These are phyloP conservation scores for Puccinia horiana DNA, from an alignment of 1,284 basidiomycete species.

Conservation along the genomic window DNA sequence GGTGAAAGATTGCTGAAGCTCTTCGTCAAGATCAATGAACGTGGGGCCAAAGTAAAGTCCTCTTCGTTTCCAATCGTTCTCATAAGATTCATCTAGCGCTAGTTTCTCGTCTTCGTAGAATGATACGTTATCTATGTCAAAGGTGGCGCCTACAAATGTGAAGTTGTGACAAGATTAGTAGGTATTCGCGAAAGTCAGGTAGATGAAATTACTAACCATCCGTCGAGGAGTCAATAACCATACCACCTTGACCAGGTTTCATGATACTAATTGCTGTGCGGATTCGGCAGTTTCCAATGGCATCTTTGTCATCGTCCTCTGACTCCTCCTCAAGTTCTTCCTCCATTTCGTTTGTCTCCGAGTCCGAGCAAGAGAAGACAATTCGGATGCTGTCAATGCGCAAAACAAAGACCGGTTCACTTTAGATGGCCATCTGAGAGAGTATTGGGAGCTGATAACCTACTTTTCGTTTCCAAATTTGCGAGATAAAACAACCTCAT, in stretches of 20 bases:
- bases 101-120: conserved; percentile 48
- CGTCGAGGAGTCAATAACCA: conserved; percentile 45
- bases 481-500: conserved; percentile 34
- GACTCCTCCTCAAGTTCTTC: conserved; percentile 24
- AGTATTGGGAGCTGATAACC: neutral
- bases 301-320: conserved; percentile 31
- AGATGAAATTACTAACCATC: conserved; percentile 20
- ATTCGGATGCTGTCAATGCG: conserved; percentile 35
- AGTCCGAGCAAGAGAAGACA: conserved; percentile 46
- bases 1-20: conserved; percentile 32
- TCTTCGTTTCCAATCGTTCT: conserved; percentile 49
- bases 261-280: conserved; percentile 43
- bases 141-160: conserved; percentile 17
- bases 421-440: neutral
- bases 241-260: conserved; percentile 41
- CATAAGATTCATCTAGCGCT: conserved; percentile 40
- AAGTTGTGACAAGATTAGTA: neutral
- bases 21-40: conserved; percentile 46
- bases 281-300: conserved; percentile 23
- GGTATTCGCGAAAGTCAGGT: neutral
- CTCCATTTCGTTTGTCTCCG: conserved; percentile 39
- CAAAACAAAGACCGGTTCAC: neutral
- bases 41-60: conserved; percentile 48
- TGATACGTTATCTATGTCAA: conserved; percentile 49
- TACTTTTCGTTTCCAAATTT: conserved; percentile 49